phyloP scores from a whole-genome alignment of 495 filamentous ascomycete genomes.

The Lepidopterella palustris region DNA sequence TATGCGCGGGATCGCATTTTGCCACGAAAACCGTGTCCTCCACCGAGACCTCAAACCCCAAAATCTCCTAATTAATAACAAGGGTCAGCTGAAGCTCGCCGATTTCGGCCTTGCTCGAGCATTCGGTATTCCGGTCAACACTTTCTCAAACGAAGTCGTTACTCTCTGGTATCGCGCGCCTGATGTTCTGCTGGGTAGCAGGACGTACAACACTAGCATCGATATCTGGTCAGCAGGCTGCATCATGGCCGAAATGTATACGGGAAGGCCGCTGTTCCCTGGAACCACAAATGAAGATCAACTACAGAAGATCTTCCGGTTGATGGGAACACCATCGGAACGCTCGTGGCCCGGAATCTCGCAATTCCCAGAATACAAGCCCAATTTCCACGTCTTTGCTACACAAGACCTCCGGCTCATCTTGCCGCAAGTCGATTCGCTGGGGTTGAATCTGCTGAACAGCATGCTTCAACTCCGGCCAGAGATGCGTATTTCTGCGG shows the following conservation, averaged over 20 bases:
- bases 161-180: constrained; percentile 86
- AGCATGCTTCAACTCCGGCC: constrained; percentile 90
- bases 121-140: constrained; percentile 80
- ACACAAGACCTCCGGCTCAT: constrained; percentile 83
- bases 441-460: constrained; percentile 78
- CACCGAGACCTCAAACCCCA: constrained; percentile 99
- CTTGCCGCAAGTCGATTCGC: constrained; percentile 78
- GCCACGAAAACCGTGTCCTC: constrained; percentile 89
- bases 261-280: constrained; percentile 72
- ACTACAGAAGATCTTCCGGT: constrained; percentile 73
- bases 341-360: constrained; percentile 94
- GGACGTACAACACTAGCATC: constrained; percentile 83
- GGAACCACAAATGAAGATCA: constrained; percentile 80
- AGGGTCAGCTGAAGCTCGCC: constrained; percentile 91
- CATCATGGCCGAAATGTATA: constrained; percentile 88
- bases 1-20: constrained; percentile 85
- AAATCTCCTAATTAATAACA: constrained; percentile 90
- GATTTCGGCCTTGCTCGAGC: constrained; percentile 93
- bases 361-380: constrained; percentile 85
- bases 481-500: constrained; percentile 81
- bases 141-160: constrained; percentile 92
- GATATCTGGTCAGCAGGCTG: constrained; percentile 92
- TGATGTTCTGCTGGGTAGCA: constrained; percentile 84
- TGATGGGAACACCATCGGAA: constrained; percentile 87
- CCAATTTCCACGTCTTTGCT: constrained; percentile 87